Conservation (phyloP, 441 rosid genomes). For the Flueggea neowawraea region DNA sequence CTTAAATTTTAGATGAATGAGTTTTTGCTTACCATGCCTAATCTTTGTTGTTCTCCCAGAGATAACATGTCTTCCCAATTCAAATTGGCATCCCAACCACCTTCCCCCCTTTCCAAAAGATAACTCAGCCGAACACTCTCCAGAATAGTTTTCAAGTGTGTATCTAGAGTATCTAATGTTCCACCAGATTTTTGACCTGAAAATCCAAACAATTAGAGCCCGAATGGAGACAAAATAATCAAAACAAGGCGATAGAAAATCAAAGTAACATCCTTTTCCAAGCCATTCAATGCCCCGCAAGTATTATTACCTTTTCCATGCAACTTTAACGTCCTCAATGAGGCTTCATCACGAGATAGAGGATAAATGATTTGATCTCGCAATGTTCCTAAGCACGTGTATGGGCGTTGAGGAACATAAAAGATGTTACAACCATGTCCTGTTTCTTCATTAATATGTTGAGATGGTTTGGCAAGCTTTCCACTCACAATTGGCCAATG, state of each 20-base stretch:
- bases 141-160: conserved; percentile 63
- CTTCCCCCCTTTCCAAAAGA: conserved; percentile 88
- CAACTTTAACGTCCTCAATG: conserved; percentile 44
- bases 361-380: conserved; percentile 99
- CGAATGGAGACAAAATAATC: neutral
- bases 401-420: conserved; percentile 96
- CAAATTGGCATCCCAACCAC: conserved; percentile 81
- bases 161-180: conserved; percentile 47
- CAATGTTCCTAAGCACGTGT: conserved; percentile 97
- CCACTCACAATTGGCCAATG: conserved; percentile 97
- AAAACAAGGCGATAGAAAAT: no score
- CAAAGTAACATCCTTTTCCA: no score
- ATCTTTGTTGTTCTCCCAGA: conserved; percentile 98
- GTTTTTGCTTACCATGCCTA: conserved; percentile 78
- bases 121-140: conserved; percentile 85
- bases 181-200: conserved; percentile 47
- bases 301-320: conserved; percentile 46
- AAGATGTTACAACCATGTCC: conserved; percentile 73
- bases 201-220: conserved; percentile 6
- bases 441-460: conserved; percentile 41
- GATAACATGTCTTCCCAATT: conserved; percentile 98
- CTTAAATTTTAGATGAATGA: neutral
- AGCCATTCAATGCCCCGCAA: no score
- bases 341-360: conserved; percentile 87
- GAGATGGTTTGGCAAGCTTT: conserved; percentile 71